Base-by-base conservation (phyloP, 306 rosid genomes). In the Begonia loranthoides region DNA sequence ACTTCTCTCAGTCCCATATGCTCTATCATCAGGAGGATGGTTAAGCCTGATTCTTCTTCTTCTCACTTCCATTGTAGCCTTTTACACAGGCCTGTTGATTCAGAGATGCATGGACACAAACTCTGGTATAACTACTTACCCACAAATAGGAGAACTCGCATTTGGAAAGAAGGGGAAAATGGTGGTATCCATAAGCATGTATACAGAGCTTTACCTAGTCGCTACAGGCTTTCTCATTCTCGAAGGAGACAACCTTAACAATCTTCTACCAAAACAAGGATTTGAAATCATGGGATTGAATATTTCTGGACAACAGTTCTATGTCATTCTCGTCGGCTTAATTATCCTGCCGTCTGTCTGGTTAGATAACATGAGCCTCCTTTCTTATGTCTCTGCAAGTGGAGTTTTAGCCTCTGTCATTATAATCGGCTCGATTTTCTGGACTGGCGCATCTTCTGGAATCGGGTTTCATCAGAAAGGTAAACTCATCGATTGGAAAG, bases 11-110 rank as follows among this genome's bases (percentile, higher is more conserved):
- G 64, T 84, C 70, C 95, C 95, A 15, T 89, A 79, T 55, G 97
- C 95, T 50, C 72, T 90, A 3, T 71, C 97, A 50, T 59, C 81
- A 4, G 94, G 95, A 47, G 97, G 95, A 15, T 90, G 94, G 94
- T 17, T 82, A 43, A 90, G 83, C 67, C 56, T 90, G 54, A 51
- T 49, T 43, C 76, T 82, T 45, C 72, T 90, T 10, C 70, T 90
- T 12, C 36, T 46, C 12, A 58, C 85, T 3, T 76, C 95, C 0
- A 14, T 51, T 2, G 54, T 44, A 50, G 57, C 92, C 9, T 82
- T 85, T 49, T 86, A 86, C 70, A 15, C 92, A 0, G 88, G 86
- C 12, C 0, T 82, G 28, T 52, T 90, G 52, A 78, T 90, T 6
- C 60, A 90, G 28, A 77, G 62, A 71, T 90, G 99, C 15, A 78